These are phyloP conservation scores for Kuraishia ogatae DNA, from an alignment of 805 yeast genomes.

Conservation along the genomic window DNA sequence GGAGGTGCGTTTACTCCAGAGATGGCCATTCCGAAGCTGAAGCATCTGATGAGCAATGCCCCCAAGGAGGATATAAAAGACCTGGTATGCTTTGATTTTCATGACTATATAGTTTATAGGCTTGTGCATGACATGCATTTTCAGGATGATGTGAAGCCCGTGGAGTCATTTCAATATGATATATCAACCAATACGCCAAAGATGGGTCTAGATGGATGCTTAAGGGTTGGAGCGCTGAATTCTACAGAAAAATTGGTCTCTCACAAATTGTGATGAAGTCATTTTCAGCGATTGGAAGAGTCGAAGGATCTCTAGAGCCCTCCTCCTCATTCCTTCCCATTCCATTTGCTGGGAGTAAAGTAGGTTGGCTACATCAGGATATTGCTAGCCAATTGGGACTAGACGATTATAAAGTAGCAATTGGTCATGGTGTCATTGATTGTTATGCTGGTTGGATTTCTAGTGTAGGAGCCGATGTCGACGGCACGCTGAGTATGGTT, in stretches of 20 bases:
- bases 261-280: slow-evolving; percentile 4
- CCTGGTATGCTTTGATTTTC: slow-evolving; percentile 39
- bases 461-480: slow-evolving; percentile 17
- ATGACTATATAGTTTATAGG: slow-evolving; percentile 31
- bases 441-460: slow-evolving; percentile 50
- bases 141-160: background rate
- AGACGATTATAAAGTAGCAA: slow-evolving; percentile 7
- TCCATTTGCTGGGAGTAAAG: slow-evolving; percentile 23
- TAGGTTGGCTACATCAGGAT: slow-evolving; percentile 11
- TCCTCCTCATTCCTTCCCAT: slow-evolving; percentile 10
- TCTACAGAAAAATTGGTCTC: slow-evolving; percentile 18
- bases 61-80: slow-evolving; percentile 11
- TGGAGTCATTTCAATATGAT: background rate
- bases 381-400: slow-evolving; percentile 3
- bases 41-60: slow-evolving; percentile 23
- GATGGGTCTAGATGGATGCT: slow-evolving; percentile 47
- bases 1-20: slow-evolving; percentile 46
- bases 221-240: slow-evolving; percentile 40
- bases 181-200: background rate
- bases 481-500: slow-evolving; percentile 32
- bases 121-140: slow-evolving; percentile 11
- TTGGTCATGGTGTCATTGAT: slow-evolving; percentile 47
- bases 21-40: slow-evolving; percentile 48
- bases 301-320: slow-evolving; percentile 10
- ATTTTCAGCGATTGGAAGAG: slow-evolving; percentile 21